Conservation (phyloP, 1,284 basidiomycete genomes). For the Naganishia liquefaciens region DNA sequence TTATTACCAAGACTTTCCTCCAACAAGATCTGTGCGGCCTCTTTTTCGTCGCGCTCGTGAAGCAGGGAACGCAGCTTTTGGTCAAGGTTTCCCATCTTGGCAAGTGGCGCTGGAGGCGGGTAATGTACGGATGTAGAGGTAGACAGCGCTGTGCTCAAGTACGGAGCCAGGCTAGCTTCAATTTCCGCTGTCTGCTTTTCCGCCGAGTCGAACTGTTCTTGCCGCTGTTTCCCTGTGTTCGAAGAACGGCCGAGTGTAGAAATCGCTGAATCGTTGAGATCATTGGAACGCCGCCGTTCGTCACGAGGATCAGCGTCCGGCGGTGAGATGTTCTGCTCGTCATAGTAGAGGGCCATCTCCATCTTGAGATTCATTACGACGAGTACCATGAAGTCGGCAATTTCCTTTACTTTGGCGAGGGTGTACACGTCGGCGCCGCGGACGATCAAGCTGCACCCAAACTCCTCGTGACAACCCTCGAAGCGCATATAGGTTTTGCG, state of each 20-base stretch:
- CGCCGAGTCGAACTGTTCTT: slow-evolving; percentile 37
- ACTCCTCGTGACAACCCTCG: slow-evolving; percentile 86
- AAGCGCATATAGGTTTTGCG: slow-evolving; percentile 97
- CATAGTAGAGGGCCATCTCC: slow-evolving; percentile 92
- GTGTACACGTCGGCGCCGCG: slow-evolving; percentile 82
- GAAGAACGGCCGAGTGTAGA: slow-evolving; percentile 1
- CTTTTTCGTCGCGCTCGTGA: slow-evolving; percentile 71
- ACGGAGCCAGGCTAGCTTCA: slow-evolving; percentile 75
- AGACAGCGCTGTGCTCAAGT: slow-evolving; percentile 79
- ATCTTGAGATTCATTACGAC: slow-evolving; percentile 84
- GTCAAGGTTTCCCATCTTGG: slow-evolving; percentile 82
- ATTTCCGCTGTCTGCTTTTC: slow-evolving; percentile 53
- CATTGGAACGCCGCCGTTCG: not conserved
- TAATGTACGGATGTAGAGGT: slow-evolving; percentile 87
- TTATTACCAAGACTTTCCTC: slow-evolving; percentile 62
- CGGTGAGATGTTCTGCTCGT: slow-evolving; percentile 81
- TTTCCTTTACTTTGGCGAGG: slow-evolving; percentile 82
- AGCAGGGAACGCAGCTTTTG: slow-evolving; percentile 68
- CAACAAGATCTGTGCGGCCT: slow-evolving; percentile 67
- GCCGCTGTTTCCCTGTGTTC: slow-evolving; percentile 15
- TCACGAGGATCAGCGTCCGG: slow-evolving; percentile 40
- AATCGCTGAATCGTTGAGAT: not conserved
- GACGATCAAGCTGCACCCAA: slow-evolving; percentile 90
- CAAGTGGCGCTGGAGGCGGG: slow-evolving; percentile 81
- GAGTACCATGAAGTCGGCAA: slow-evolving; percentile 86